Conservation (phyloP, 1,284 basidiomycete genomes). For the Cryptococcus jaspeensis region DNA sequence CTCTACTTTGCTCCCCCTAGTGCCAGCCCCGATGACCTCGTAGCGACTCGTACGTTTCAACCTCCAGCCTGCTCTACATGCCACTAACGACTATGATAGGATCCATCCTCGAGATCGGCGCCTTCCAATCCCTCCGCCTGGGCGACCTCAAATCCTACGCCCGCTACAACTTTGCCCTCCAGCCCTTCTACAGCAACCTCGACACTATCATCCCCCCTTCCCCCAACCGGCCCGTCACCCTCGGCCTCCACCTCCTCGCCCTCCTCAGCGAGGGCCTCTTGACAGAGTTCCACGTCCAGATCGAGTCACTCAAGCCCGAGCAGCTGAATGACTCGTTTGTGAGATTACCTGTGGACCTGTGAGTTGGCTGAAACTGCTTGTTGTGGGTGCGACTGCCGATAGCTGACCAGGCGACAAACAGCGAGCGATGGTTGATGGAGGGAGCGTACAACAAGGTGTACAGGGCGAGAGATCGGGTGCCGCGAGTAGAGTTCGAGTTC, state of each 20-base stretch:
- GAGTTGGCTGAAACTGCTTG: conserved; percentile 4
- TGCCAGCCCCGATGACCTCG: conserved; percentile 42
- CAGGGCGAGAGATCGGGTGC: conserved; percentile 80
- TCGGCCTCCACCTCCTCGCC: conserved; percentile 90
- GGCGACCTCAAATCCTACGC: conserved; percentile 89
- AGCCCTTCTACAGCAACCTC: conserved; percentile 89
- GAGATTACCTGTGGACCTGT: conserved; percentile 78
- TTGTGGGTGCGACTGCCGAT: background rate
- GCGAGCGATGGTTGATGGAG: conserved; percentile 97
- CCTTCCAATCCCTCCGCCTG: conserved; percentile 85
- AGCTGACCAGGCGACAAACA: conserved; percentile 8
- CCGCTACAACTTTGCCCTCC: conserved; percentile 89
- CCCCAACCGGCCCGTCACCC: conserved; percentile 79
- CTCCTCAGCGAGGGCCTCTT: conserved; percentile 94
- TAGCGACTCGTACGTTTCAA: conserved; percentile 46
- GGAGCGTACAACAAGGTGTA: conserved; percentile 98
- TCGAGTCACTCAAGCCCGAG: conserved; percentile 74
- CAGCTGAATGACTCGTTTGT: conserved; percentile 75
- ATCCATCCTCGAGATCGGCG: conserved; percentile 92
- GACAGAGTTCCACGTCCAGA: conserved; percentile 97
- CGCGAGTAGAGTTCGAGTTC: conserved; percentile 49
- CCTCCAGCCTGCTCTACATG: background rate
- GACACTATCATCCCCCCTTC: conserved; percentile 73
- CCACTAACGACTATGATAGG: conserved; percentile 55
- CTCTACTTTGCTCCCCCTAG: conserved; percentile 50